Base-by-base conservation (phyloP, 768 basidiomycete species). In the Panaeolus papilionaceus region DNA sequence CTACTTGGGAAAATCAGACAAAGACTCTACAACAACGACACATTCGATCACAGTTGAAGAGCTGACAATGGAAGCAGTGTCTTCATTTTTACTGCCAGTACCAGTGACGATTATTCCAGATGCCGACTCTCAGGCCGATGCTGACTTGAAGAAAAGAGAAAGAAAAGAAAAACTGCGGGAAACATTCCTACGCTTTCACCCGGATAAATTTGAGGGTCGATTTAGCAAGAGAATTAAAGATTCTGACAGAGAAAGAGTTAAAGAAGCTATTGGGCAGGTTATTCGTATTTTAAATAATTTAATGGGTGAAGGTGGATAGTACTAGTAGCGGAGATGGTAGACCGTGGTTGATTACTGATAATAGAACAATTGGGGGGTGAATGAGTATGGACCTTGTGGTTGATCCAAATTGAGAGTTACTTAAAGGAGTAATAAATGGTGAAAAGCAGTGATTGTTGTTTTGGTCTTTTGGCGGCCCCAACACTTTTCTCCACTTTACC, bases 151-250 rank as follows among this genome's bases (percentile, higher is more conserved):
- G 14, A 86, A 81, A 75, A 86, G 83, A 73, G 81, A 80, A 39
- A 79, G 83, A 61, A 89, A 86, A 74, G 89, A 92, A 20, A 88
- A 83, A 69, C 72, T 92, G 54, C 81, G 89, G 71, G 91, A 92
- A 77, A 84, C 89, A 0, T 82, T 92, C 71, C 76, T 92, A 28
- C 88, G 91, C 20, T 93, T 91, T 75, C 92, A 93, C 73, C 92
- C 92, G 1, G 92, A 93, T 76, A 93, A 93, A 75, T 93, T 93
- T 64, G 90, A 93, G 74, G 90, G 92, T 20, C 83, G 92, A 39
- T 78, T 93, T 61, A 87, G 92, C 84, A 74, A 75, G 62, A 80
- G 81, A 4, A 81, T 92, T 6, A 72, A 70, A 49, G 78, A 80
- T 38, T 72, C 71, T 12, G 90, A 93, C 26, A 76, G 72, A 72